These are phyloP conservation scores for Xylaria sp. DNA, from an alignment of 495 filamentous ascomycete genomes.

Conservation along the genomic window DNA sequence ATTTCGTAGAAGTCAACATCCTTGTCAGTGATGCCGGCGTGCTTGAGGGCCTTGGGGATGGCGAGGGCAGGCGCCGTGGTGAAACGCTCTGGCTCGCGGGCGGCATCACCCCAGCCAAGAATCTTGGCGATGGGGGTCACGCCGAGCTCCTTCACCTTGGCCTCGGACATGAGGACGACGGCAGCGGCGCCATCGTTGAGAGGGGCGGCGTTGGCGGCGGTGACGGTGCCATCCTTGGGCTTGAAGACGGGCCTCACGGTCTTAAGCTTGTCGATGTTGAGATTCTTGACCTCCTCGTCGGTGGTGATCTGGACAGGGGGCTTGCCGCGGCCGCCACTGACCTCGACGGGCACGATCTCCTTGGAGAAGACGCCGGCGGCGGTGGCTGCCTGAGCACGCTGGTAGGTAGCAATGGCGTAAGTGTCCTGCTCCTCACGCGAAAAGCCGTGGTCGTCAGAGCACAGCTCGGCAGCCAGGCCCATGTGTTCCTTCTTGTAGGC, in stretches of 20 bases:
- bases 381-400: constrained; percentile 87
- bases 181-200: constrained; percentile 94
- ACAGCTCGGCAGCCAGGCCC: constrained; percentile 92
- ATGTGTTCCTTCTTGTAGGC: constrained; percentile 93
- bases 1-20: constrained; percentile 94
- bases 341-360: constrained; percentile 90
- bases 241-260: constrained; percentile 86
- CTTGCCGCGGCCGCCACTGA: constrained; percentile 88
- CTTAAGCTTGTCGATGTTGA: constrained; percentile 91
- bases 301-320: constrained; percentile 78
- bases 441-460: constrained; percentile 82
- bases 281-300: constrained; percentile 97
- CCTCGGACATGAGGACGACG: constrained; percentile 88
- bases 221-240: constrained; percentile 84
- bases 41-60: constrained; percentile 94
- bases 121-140: constrained; percentile 94
- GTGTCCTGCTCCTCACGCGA: constrained; percentile 84
- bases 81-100: constrained; percentile 88
- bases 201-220: constrained; percentile 95
- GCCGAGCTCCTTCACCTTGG: constrained; percentile 83
- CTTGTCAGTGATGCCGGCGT: constrained; percentile 77
- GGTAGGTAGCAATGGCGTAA: constrained; percentile 90
- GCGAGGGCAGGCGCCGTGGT: constrained; percentile 94
- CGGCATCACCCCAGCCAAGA: constrained; percentile 94
- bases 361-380: constrained; percentile 76